A percentile compares a stretch with the other conserved stretches of the same genome.
Conservation (phyloP, 176 grass and related monocot genomes). For the Carex parvula region DNA sequence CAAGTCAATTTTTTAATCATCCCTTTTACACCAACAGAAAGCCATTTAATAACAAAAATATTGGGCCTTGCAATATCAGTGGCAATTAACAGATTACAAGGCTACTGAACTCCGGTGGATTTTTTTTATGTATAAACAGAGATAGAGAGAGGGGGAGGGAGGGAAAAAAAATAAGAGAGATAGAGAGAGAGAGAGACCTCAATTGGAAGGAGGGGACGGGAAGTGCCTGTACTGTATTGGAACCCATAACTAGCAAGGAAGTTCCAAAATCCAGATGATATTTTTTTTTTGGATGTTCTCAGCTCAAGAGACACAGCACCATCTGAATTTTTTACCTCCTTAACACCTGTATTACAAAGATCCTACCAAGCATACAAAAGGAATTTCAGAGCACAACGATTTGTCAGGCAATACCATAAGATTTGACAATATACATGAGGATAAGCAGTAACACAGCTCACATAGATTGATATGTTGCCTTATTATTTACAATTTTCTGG, state of each 20-base stretch:
- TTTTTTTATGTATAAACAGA: not conserved
- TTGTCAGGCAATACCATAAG: not conserved
- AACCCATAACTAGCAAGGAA: slow-evolving; percentile 68
- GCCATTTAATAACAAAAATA: not conserved
- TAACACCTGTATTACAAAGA: slow-evolving; percentile 59
- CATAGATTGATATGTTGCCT: not conserved
- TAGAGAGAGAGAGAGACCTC: slow-evolving; percentile 41
- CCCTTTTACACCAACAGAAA: not conserved
- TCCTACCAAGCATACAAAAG: slow-evolving; percentile 46
- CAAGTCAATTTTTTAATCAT: not conserved
- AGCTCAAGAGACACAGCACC: slow-evolving; percentile 56
- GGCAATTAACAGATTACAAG: not conserved
- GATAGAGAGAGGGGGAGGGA: not conserved
- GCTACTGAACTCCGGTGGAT: not conserved
- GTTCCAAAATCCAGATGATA: slow-evolving; percentile 62
- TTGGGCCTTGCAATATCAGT: not conserved
- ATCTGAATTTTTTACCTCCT: slow-evolving; percentile 69
- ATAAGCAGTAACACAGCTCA: not conserved
- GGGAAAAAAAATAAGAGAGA: not conserved
- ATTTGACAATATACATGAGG: not conserved
- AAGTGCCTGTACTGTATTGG: slow-evolving; percentile 40
- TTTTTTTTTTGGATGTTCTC: slow-evolving; percentile 42
- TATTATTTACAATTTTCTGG: not conserved
- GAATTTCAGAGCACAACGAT: not conserved
- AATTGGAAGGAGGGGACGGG: slow-evolving; percentile 60